Base-by-base conservation (phyloP, 164 flowering plant genomes). In the Kalanchoe fedtschenkoi region DNA sequence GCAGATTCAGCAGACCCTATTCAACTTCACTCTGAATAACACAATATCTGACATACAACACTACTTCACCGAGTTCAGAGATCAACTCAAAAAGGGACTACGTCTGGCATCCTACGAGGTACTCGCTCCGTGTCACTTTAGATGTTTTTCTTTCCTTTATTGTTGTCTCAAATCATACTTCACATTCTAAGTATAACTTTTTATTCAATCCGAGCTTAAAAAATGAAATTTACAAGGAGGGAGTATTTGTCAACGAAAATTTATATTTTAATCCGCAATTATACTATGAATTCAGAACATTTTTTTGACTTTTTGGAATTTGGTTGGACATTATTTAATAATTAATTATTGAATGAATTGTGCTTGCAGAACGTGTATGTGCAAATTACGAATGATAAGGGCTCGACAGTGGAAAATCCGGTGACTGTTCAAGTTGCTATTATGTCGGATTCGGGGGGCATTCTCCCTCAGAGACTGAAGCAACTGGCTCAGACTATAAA, bases 11-110 rank as follows among this genome's bases (percentile, higher is more conserved):
- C 82, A 84, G 64, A 60, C 75, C 34, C 76, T 86, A 16, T 82
- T 89, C 70, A 86, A 83, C 58, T 89, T 89, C 71, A 81, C 86
- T 30, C 83, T 89, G 51, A 56, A 80, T 63, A 80, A 85, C 67
- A 78, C 89, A 6, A 70, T 85, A 62, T 66, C 77, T 47, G 83
- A 89, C 22, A 71, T 89, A 69, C 69, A 70, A 29, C 78, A 76
- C 14, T 77, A 77, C 61, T 68, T 76, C 33, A 62, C 26, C 51
- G 72, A 78, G 74, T 74, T 89, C 65, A 79, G 71, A 73, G 75
- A 74, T 37, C 81, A 86, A 72, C 71, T 89, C 66, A 79, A 74
- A 78, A 65, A 61, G 42, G 93, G 92, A 14, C 73, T 89, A 74
- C 81, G 65, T 56, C 73, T 89, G 66, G 69, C 63, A 66, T 61